Base-by-base conservation (phyloP, 441 rosid genomes). In the Arabidopsis lyrata region DNA sequence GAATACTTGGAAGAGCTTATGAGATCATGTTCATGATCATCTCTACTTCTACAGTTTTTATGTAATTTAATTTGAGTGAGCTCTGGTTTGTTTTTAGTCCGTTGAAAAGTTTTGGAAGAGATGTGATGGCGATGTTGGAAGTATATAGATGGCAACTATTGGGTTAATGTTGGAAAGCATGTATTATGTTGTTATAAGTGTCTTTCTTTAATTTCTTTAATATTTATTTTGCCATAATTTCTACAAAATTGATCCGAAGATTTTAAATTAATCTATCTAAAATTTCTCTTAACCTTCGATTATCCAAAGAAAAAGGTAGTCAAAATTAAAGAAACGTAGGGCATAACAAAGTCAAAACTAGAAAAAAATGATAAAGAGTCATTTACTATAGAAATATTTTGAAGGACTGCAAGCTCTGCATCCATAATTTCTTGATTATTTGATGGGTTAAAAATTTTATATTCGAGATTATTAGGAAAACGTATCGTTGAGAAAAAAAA, bases 1-100 rank as follows among this genome's bases (percentile, higher is more conserved):
- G 92, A 90, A 2, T 90, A 81, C 80, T 78, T 88, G 13, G 94
- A 90, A 64, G 79, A 90, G 66, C 88, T 90, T 70, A 77, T 79
- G 76, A 79, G 76, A 44, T 70, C 61, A 20, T 79, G 79, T 70
- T 73, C 57, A 4, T 77, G 65, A 72, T 72, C 38, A 60, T 70
- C 14, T 39, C 27, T 50, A 18, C 9, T 59, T 50, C 11, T 8
- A 18, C 5, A 5, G 8, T 52, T 15, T 15, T 61, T 18, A 45
- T 68, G 63, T 36, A 54, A 54, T 69, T 63, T 36, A 54, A 54
- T 69, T 63, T 69, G 3, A 68, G 45, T 75, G 73, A 53, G 63
- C 78, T 68, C 78, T 67, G 77, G 41, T 54, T 59, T 59, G 66
- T 8, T 48, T 10, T 50, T 66, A 27, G 8, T 53, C 12, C 18